Percentiles rank a stretch among this genome's conserved stretches.
Evolutionary conservation across 2,329 filamentous ascomycete species (phyloP).

Genomic region (Xylariaceae sp.): DNA sequence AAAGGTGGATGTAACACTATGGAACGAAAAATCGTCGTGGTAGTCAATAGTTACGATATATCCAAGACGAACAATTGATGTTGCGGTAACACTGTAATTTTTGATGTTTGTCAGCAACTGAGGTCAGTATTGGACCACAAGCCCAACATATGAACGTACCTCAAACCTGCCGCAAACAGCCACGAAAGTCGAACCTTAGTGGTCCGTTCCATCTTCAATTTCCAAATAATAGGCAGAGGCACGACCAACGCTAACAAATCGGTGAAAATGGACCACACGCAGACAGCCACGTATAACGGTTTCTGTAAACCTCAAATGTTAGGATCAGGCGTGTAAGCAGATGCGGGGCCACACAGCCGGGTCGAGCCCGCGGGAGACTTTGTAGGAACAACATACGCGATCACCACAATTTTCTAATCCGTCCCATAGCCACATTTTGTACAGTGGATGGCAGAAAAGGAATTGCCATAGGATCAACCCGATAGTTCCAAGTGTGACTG

Average conservation of each 20-base stretch:
- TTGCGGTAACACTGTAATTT: constrained; percentile 24
- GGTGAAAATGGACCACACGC: constrained; percentile 29
- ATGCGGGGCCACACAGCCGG: neutral
- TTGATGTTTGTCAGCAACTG: constrained; percentile 2
- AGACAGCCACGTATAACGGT: constrained; percentile 26
- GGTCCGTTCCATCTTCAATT: constrained; percentile 26
- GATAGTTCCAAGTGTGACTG: constrained; percentile 15
- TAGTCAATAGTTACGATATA: constrained; percentile 30
- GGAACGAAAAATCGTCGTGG: constrained; percentile 30
- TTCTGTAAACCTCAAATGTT: constrained; percentile 12
- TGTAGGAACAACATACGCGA: constrained; percentile 22
- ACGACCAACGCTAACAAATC: constrained; percentile 27
- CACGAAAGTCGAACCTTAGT: constrained; percentile 29
- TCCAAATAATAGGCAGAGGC: constrained; percentile 29
- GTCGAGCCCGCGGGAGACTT: neutral
- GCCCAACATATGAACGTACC: constrained; percentile 14
- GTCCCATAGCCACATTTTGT: constrained; percentile 29
- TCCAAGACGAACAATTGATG: constrained; percentile 27
- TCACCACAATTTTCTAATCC: constrained; percentile 31
- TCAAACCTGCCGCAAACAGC: constrained; percentile 28
- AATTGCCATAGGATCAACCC: constrained; percentile 31
- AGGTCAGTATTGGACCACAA: neutral
- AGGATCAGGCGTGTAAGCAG: neutral
- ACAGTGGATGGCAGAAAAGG: constrained; percentile 29
- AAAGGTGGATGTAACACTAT: constrained; percentile 27